A percentile compares a stretch with the other conserved stretches of the same genome.
These are phyloP conservation scores for Ascodesmis nigricans DNA, from an alignment of 495 filamentous ascomycete genomes.

Conservation along the genomic window DNA sequence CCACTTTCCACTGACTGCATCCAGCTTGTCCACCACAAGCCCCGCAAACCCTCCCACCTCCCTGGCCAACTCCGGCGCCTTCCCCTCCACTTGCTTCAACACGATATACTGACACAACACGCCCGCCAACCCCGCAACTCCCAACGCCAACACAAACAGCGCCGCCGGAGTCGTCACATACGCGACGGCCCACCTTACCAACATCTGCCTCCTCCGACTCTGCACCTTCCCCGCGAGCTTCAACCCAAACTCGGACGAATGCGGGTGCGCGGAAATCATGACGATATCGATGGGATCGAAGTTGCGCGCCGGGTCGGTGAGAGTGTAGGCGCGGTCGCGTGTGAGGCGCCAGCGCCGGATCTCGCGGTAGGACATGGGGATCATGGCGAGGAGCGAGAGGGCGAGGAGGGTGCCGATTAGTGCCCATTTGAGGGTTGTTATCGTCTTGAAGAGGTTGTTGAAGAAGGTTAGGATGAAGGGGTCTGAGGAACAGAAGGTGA, in stretches of 20 bases:
- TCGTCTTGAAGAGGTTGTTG: slow-evolving; percentile 37
- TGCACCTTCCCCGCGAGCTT: slow-evolving; percentile 47
- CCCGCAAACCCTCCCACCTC: slow-evolving; percentile 68
- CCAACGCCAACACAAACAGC: slow-evolving; percentile 69
- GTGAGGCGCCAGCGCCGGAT: slow-evolving; percentile 54
- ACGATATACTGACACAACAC: slow-evolving; percentile 73
- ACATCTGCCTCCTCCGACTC: slow-evolving; percentile 40
- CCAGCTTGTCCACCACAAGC: slow-evolving; percentile 48
- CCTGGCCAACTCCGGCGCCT: slow-evolving; percentile 49
- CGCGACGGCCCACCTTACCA: slow-evolving; percentile 65
- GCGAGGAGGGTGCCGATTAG: slow-evolving; percentile 51
- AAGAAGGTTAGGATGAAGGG: slow-evolving; percentile 76
- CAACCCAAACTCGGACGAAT: slow-evolving; percentile 47
- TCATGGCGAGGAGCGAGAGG: slow-evolving; percentile 44
- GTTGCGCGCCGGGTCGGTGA: slow-evolving; percentile 29
- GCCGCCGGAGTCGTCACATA: slow-evolving; percentile 72
- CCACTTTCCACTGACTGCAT: slow-evolving; percentile 57
- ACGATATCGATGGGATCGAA: slow-evolving; percentile 70
- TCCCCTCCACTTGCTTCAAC: slow-evolving; percentile 45
- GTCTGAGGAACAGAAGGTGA: slow-evolving; percentile 77
- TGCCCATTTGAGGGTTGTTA: slow-evolving; percentile 40
- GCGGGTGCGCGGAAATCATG: slow-evolving; percentile 64
- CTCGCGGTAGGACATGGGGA: slow-evolving; percentile 62
- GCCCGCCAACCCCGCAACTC: slow-evolving; percentile 59
- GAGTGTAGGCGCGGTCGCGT: slow-evolving; percentile 41